Percentiles rank a stretch among this genome's conserved stretches.
These are phyloP conservation scores for Clonostachys rhizophaga DNA, from an alignment of 2,329 filamentous ascomycete genomes.

Conservation along the genomic window DNA sequence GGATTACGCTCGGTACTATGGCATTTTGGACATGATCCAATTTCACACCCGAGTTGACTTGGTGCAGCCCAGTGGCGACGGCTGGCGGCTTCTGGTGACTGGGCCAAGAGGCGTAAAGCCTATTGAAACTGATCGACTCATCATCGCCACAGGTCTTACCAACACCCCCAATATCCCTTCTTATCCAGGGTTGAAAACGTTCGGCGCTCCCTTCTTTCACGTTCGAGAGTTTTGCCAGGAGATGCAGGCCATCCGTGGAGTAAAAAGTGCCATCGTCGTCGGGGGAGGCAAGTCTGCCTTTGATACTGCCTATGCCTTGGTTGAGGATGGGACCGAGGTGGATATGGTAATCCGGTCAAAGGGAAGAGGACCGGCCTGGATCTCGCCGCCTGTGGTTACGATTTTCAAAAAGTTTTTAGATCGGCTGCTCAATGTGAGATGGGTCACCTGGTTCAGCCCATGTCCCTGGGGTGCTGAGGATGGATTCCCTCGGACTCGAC, in stretches of 20 bases:
- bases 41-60: constrained; percentile 29
- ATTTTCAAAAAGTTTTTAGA: constrained; percentile 57
- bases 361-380: constrained; percentile 49
- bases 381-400: constrained; percentile 54
- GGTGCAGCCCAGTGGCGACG: constrained; percentile 17
- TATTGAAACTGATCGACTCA: constrained; percentile 28
- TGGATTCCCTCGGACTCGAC: constrained; percentile 39
- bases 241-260: constrained; percentile 17
- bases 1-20: constrained; percentile 37
- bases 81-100: constrained; percentile 11
- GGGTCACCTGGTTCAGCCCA: constrained; percentile 61
- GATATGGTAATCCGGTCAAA: constrained; percentile 43
- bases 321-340: constrained; percentile 36
- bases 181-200: constrained; percentile 26
- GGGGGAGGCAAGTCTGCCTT: constrained; percentile 55
- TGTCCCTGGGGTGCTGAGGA: constrained; percentile 58
- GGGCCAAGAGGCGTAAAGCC: constrained; percentile 1
- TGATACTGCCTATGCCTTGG: constrained; percentile 52
- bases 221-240: constrained; percentile 29
- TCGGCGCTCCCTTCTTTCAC: constrained; percentile 34
- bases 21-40: constrained; percentile 31
- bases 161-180: constrained; percentile 34
- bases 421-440: constrained; percentile 45
- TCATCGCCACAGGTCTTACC: constrained; percentile 43
- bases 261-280: constrained; percentile 36